A percentile compares a stretch with the other conserved stretches of the same genome.
These are phyloP conservation scores for Themeda triandra DNA, from an alignment of 176 grass and related monocot genomes.

Conservation along the genomic window DNA sequence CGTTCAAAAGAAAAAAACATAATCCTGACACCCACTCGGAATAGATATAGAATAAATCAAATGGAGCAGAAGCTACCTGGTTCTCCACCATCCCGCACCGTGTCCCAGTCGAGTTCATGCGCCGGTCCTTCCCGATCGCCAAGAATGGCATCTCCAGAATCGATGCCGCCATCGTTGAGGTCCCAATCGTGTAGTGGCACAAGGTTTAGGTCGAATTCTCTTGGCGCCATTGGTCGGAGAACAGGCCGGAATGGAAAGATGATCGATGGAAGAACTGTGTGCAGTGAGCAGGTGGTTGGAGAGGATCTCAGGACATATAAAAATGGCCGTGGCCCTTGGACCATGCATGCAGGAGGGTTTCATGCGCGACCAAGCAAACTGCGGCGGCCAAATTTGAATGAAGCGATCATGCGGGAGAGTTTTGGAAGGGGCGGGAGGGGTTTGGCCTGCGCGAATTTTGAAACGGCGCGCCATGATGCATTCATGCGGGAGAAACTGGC, in stretches of 20 bases:
- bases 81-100: background rate
- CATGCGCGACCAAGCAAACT: background rate
- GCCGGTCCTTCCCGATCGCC: too few species aligned
- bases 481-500: too few species aligned
- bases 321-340: background rate
- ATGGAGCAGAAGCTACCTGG: background rate
- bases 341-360: background rate
- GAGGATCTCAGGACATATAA: background rate
- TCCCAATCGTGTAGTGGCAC: background rate
- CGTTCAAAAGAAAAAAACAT: too few species aligned
- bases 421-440: background rate
- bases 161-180: background rate
- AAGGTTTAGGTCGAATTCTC: background rate
- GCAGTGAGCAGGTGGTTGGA: background rate
- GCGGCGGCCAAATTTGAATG: too few species aligned
- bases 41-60: background rate
- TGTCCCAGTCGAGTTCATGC: background rate
- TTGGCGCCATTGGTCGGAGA: background rate
- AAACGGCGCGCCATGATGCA: too few species aligned
- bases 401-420: too few species aligned
- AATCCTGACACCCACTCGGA: too few species aligned
- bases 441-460: background rate
- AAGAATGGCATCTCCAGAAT: background rate
- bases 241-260: too few species aligned
- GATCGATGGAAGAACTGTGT: background rate